Conservation (phyloP, 179 eudicot species). For the Silene vulgaris region DNA sequence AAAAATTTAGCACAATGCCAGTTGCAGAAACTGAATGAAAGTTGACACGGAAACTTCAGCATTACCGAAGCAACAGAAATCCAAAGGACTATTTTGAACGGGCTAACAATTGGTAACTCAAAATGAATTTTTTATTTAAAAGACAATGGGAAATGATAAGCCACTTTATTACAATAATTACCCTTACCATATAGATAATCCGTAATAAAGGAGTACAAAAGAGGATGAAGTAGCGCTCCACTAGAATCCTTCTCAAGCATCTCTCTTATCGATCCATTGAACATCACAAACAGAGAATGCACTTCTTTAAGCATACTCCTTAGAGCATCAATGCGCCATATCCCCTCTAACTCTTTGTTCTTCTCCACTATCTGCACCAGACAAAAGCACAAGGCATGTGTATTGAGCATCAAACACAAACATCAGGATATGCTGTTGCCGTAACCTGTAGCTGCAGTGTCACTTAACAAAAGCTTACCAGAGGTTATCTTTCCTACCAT, state of each 20-base stretch:
- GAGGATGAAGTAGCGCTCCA: constrained; percentile 69
- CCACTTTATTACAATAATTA: constrained; percentile 17
- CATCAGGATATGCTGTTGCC: neutral
- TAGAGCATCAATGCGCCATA: constrained; percentile 81
- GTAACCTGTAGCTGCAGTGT: neutral
- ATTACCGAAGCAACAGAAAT: constrained; percentile 98
- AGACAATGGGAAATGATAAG: constrained; percentile 27
- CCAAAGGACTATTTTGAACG: constrained; percentile 83
- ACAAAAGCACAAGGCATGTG: neutral
- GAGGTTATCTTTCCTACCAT: neutral
- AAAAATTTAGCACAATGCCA: constrained; percentile 62
- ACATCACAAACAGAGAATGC: constrained; percentile 81
- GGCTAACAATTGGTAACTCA: constrained; percentile 92
- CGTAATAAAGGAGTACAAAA: constrained; percentile 61
- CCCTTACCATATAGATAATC: constrained; percentile 83
- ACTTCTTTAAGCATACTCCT: constrained; percentile 80
- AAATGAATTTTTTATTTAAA: constrained; percentile 40
- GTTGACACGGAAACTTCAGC: constrained; percentile 72
- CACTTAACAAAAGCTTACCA: neutral
- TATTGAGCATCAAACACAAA: constrained; percentile 5
- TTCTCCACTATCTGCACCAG: constrained; percentile 70
- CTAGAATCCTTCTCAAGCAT: constrained; percentile 77
- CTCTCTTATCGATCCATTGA: constrained; percentile 68
- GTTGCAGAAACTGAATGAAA: constrained; percentile 58
- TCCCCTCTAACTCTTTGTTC: constrained; percentile 65